phyloP scores from a whole-genome alignment of 148 eudicot genomes.

The Polygonum aviculare region DNA sequence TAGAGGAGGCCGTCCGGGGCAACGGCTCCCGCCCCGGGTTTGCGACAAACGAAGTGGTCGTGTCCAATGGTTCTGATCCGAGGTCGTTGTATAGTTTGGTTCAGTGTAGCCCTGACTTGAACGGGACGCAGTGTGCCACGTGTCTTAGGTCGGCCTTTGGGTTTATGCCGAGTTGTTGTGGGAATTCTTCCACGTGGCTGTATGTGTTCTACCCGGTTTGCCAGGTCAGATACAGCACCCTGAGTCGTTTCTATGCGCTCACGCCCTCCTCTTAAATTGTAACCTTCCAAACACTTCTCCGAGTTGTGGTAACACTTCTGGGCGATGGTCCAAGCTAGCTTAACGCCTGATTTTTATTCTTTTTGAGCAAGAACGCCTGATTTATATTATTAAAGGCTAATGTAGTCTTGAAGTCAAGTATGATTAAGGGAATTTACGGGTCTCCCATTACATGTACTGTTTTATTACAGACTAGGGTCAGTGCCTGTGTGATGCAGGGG shows the following conservation, averaged over 20 bases:
- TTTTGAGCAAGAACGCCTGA: no score
- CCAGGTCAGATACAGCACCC: not conserved
- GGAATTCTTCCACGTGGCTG: not conserved
- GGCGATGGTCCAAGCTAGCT: no score
- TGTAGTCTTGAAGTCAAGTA: no score
- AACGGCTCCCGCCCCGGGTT: not conserved
- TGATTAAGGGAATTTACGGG: no score
- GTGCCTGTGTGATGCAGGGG: no score
- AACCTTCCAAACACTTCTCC: not conserved
- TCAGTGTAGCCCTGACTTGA: constrained; percentile 6
- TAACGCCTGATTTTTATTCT: no score
- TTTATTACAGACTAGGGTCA: no score
- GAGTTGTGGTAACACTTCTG: no score
- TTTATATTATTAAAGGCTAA: no score
- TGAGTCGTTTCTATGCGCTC: not conserved
- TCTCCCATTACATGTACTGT: no score
- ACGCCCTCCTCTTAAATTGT: not conserved
- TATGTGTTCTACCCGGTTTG: constrained; percentile 4
- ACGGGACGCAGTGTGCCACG: not conserved
- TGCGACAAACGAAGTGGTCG: not conserved
- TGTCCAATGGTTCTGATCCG: not conserved
- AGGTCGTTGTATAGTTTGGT: not conserved
- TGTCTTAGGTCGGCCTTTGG: not conserved
- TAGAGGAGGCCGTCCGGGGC: not conserved
- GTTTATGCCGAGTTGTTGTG: not conserved